These are phyloP conservation scores for Mycena indigotica DNA, from an alignment of 768 basidiomycete genomes.

Conservation along the genomic window DNA sequence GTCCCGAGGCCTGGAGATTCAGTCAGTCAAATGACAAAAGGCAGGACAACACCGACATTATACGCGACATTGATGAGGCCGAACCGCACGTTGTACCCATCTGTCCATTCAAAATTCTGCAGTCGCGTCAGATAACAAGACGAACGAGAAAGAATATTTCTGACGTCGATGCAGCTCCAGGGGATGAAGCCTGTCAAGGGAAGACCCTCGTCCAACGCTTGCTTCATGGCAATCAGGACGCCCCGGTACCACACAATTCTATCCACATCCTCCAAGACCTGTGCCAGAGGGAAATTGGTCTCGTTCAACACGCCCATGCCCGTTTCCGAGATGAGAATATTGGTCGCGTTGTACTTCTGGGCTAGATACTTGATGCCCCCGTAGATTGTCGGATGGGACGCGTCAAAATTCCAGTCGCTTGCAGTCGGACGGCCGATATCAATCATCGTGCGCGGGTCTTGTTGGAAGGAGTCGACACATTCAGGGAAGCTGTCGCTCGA, in stretches of 20 bases:
- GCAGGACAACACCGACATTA: conserved; percentile 7
- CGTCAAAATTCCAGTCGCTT: conserved; percentile 25
- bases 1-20: conserved; percentile 10
- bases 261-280: conserved; percentile 40
- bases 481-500: conserved; percentile 16
- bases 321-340: conserved; percentile 42
- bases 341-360: conserved; percentile 18
- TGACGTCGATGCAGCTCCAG: conserved; percentile 38
- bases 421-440: conserved; percentile 23
- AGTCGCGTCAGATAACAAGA: conserved; percentile 3
- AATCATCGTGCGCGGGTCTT: conserved; percentile 14
- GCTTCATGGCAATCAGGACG: conserved; percentile 41
- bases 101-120: conserved; percentile 51
- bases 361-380: conserved; percentile 21
- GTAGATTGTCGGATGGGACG: conserved; percentile 20
- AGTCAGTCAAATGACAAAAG: not conserved
- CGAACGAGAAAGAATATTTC: not conserved
- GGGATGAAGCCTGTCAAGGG: conserved; percentile 39
- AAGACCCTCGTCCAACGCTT: conserved; percentile 38
- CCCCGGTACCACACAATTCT: conserved; percentile 43
- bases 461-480: conserved; percentile 18
- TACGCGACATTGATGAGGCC: conserved; percentile 44
- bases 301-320: conserved; percentile 46
- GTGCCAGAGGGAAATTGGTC: conserved; percentile 34
- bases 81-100: conserved; percentile 47